phyloP scores from a whole-genome alignment of 805 yeast genomes.

The Pichia nanzhaoensis region DNA sequence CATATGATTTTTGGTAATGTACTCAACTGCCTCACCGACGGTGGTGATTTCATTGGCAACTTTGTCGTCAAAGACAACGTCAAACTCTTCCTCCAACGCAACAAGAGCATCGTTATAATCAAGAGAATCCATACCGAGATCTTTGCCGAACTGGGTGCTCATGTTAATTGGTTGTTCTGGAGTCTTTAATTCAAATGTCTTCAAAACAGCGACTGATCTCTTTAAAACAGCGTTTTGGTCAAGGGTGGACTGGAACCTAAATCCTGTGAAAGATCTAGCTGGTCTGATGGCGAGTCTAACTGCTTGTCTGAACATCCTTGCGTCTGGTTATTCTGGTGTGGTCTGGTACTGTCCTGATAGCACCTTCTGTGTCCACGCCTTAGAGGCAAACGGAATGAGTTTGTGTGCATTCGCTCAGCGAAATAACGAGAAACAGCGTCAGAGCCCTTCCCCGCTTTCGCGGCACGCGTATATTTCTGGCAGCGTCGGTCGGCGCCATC shows the following conservation, averaged over 20 bases:
- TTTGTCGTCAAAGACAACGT: constrained; percentile 35
- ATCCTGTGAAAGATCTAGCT: constrained; percentile 2
- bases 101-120: constrained; percentile 95
- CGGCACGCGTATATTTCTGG: background rate
- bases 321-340: background rate
- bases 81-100: constrained; percentile 88
- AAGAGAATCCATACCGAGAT: constrained; percentile 84
- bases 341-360: background rate
- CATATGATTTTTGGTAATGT: constrained; percentile 35
- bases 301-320: constrained; percentile 20
- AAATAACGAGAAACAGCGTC: no score
- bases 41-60: constrained; percentile 54
- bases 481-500: constrained; percentile 6
- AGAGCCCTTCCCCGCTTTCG: background rate
- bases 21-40: constrained; percentile 54
- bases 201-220: constrained; percentile 75
- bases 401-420: no score
- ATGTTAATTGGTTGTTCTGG: constrained; percentile 23
- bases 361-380: no score
- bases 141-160: constrained; percentile 51
- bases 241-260: constrained; percentile 32
- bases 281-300: constrained; percentile 17
- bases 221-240: constrained; percentile 73
- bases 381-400: no score
- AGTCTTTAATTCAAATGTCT: constrained; percentile 38